Percentiles rank a stretch among this genome's conserved stretches.
phyloP scores from a whole-genome alignment of 495 filamentous ascomycete genomes.

The Glonium stellatum region DNA sequence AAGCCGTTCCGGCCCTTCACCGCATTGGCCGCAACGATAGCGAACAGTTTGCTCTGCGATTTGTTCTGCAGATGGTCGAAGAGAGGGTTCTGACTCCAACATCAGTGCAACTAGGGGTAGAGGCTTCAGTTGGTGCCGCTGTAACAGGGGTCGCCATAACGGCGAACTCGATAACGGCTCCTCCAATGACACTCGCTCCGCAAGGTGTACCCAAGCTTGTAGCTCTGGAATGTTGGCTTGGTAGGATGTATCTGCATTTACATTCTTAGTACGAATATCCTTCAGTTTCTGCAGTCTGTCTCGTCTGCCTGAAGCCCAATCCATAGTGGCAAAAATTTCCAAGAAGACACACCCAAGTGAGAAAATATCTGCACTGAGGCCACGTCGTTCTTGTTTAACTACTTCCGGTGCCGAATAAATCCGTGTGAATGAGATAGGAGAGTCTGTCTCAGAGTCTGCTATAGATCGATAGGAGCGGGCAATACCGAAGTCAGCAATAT shows the following conservation, averaged over 20 bases:
- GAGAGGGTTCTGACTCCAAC: too few relatives aligned
- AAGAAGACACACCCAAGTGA: constrained; percentile 17
- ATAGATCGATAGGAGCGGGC: constrained; percentile 17
- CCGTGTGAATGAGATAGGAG: constrained; percentile 13
- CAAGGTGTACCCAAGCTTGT: background rate
- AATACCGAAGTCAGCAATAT: constrained; percentile 27
- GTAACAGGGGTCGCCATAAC: too few relatives aligned
- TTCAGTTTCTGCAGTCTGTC: background rate
- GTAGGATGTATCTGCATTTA: background rate
- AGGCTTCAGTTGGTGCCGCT: too few relatives aligned
- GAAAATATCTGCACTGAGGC: constrained; percentile 10
- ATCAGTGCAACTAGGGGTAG: too few relatives aligned
- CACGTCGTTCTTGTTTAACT: background rate
- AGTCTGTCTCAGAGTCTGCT: constrained; percentile 14
- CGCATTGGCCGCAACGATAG: too few relatives aligned
- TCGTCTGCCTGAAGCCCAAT: background rate
- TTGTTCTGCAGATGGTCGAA: too few relatives aligned
- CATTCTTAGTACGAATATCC: background rate
- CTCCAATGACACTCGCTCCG: too few relatives aligned
- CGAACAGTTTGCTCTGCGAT: too few relatives aligned
- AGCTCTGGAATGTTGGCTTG: background rate
- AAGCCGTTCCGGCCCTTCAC: too few relatives aligned
- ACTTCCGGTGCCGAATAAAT: constrained; percentile 19
- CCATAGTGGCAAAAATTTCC: constrained; percentile 13
- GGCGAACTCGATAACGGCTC: too few relatives aligned